Evolutionary conservation across 805 yeast species (phyloP).

Genomic region (Lipomyces mesembrius): DNA sequence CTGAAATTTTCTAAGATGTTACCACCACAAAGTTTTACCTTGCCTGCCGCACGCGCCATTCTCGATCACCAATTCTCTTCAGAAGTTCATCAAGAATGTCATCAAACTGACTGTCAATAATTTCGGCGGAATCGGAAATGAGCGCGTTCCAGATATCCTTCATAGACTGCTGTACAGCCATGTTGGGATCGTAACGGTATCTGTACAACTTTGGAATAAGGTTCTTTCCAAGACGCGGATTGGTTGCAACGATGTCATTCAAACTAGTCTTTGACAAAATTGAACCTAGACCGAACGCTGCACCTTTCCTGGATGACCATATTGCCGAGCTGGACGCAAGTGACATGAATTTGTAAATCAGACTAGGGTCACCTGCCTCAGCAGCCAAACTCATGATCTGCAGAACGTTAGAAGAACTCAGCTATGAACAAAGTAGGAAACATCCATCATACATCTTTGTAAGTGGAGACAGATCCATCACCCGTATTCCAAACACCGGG

Average conservation of each 20-base stretch:
- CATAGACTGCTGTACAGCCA: conserved; percentile 79
- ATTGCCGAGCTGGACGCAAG: conserved; percentile 82
- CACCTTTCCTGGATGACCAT: conserved; percentile 93
- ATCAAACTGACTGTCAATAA: conserved; percentile 59
- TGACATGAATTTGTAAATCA: conserved; percentile 93
- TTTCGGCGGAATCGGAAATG: conserved; percentile 58
- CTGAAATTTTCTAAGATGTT: conserved; percentile 52
- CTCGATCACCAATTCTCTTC: conserved; percentile 72
- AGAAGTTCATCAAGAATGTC: conserved; percentile 68
- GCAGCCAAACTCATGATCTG: conserved; percentile 70
- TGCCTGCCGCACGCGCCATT: conserved; percentile 94
- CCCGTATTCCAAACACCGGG: conserved; percentile 78
- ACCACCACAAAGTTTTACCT: neutral
- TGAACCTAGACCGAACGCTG: conserved; percentile 90
- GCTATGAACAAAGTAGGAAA: neutral
- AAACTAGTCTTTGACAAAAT: conserved; percentile 79
- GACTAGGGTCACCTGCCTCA: conserved; percentile 93
- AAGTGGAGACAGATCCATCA: conserved; percentile 80
- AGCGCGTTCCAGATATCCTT: conserved; percentile 82
- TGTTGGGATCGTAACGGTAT: conserved; percentile 82
- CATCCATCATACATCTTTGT: conserved; percentile 68
- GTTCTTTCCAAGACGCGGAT: conserved; percentile 58
- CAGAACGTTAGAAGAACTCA: neutral
- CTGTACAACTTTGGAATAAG: conserved; percentile 83
- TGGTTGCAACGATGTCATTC: conserved; percentile 61